Evolutionary conservation across 768 basidiomycete genomes (phyloP).

Genomic region (Auricularia heimuer): DNA sequence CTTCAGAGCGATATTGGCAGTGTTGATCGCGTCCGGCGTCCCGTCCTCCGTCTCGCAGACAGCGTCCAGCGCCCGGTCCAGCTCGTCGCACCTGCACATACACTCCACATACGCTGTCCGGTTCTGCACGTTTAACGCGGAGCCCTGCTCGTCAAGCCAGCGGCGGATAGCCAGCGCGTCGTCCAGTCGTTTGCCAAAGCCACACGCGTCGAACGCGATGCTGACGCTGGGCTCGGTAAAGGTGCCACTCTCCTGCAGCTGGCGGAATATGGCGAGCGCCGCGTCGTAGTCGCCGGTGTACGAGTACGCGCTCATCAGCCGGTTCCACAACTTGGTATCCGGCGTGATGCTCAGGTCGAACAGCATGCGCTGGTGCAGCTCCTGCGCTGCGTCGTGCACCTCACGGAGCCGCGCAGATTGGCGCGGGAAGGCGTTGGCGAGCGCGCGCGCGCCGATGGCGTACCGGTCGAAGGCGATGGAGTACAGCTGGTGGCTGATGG

Average conservation of each 20-base stretch:
- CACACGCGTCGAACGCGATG: background rate
- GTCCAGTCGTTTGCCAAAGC: background rate
- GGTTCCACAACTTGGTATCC: background rate
- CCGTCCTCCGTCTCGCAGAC: background rate
- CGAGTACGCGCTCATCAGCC: background rate
- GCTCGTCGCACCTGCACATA: background rate
- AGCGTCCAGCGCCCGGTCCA: background rate
- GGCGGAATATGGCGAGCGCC: background rate
- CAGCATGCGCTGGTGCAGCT: background rate
- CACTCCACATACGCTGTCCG: background rate
- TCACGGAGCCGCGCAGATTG: background rate
- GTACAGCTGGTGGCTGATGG: background rate
- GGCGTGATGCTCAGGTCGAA: background rate
- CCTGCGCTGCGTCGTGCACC: background rate
- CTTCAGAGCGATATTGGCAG: background rate
- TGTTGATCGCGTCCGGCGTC: background rate
- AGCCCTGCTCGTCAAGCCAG: background rate
- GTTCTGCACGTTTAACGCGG: background rate
- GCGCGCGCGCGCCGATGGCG: background rate
- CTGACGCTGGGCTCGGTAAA: background rate
- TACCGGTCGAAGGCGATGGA: background rate
- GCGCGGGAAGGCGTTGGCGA: background rate
- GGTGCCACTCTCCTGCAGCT: background rate
- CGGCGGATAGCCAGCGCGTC: background rate
- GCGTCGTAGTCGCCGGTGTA: background rate